Conservation (phyloP, 257 asterid species). For the Capsicum baccatum region DNA sequence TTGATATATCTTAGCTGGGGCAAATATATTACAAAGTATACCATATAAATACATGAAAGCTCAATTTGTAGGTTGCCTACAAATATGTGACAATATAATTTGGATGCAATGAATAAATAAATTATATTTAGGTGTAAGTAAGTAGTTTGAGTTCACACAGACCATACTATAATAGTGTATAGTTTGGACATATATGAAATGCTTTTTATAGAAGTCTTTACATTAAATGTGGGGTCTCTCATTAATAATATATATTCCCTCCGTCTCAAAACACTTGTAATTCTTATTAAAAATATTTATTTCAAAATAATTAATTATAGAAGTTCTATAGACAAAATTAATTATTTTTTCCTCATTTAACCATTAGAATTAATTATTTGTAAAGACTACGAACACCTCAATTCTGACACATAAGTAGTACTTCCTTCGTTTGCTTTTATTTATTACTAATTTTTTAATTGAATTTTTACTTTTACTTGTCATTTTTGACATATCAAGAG, state of each 20-base stretch:
- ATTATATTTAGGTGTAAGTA: neutral
- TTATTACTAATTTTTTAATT: too few species aligned
- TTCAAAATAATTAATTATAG: neutral
- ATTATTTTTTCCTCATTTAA: neutral
- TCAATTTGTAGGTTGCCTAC: conserved; percentile 23
- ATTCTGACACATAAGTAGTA: too few species aligned
- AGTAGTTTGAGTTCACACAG: conserved; percentile 9
- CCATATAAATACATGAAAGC: neutral
- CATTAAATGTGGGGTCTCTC: conserved; percentile 26
- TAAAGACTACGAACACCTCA: neutral
- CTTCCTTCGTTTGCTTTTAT: too few species aligned
- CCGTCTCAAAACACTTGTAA: neutral
- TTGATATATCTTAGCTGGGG: conserved; percentile 16
- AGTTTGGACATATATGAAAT: neutral
- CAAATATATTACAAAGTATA: neutral
- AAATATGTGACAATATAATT: neutral
- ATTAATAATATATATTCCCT: neutral
- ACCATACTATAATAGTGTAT: neutral
- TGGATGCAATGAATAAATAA: neutral
- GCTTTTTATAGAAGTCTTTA: neutral
- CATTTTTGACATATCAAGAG: too few species aligned
- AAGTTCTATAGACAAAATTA: neutral
- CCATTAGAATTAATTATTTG: neutral
- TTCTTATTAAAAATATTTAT: neutral
- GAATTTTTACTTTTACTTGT: too few species aligned